phyloP scores from a whole-genome alignment of 495 filamentous ascomycete genomes.

The Aspergillus haitiensis region DNA sequence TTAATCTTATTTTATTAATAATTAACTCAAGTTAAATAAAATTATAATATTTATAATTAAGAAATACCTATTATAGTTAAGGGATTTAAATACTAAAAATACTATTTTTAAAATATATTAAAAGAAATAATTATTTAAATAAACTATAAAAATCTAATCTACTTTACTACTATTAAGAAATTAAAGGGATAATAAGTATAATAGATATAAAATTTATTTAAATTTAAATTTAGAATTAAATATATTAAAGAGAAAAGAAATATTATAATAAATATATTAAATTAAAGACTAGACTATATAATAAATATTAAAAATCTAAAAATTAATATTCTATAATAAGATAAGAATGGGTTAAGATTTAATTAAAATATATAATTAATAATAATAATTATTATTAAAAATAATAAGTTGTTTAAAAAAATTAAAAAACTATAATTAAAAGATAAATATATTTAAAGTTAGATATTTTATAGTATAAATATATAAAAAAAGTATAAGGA shows the following conservation, averaged over 20 bases:
- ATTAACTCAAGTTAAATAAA: constrained; percentile 2
- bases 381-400: constrained; percentile 5
- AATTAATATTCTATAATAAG: constrained; percentile 3
- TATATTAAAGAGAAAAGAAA: constrained; percentile 8
- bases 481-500: constrained; percentile 5
- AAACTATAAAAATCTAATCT: background rate
- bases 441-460: constrained; percentile 5
- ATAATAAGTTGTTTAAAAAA: background rate
- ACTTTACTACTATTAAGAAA: background rate
- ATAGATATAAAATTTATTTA: background rate
- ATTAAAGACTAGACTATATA: background rate
- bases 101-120: background rate
- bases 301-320: constrained; percentile 4
- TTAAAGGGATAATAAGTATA: background rate
- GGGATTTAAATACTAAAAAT: constrained; percentile 7
- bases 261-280: background rate
- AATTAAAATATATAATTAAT: background rate
- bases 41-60: constrained; percentile 13
- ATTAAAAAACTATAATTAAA: background rate
- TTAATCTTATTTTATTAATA: background rate
- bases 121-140: constrained; percentile 4
- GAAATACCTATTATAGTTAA: constrained; percentile 9
- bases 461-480: background rate
- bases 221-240: background rate
- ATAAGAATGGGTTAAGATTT: background rate